A percentile compares a stretch with the other conserved stretches of the same genome.
These are phyloP conservation scores for Olyra latifolia DNA, from an alignment of 176 grass and related monocot genomes.

Conservation along the genomic window DNA sequence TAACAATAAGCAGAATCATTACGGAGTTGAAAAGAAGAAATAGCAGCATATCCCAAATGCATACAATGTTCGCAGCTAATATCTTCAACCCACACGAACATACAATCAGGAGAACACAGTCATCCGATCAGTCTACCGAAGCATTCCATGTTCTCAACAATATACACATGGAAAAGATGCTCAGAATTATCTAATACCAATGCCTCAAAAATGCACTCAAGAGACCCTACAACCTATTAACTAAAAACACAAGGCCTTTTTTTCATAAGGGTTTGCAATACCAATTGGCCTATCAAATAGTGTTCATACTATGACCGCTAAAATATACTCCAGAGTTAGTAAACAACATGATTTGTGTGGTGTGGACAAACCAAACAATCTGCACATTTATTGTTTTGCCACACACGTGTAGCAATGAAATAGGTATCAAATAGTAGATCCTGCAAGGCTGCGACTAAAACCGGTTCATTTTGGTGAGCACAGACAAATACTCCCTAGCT, in stretches of 20 bases:
- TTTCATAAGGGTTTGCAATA: not conserved
- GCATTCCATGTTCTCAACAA: not conserved
- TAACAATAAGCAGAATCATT: not conserved
- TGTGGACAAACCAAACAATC: conserved; percentile 10
- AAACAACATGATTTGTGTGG: not conserved
- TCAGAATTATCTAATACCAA: not conserved
- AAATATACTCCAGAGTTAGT: not conserved
- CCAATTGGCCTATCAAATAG: not conserved
- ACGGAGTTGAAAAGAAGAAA: not conserved
- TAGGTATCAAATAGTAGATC: not conserved
- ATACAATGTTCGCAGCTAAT: not conserved
- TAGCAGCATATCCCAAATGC: not conserved
- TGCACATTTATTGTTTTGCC: not conserved
- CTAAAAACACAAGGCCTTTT: not conserved
- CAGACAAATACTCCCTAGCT: not conserved
- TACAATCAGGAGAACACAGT: not conserved
- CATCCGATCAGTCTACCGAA: not conserved
- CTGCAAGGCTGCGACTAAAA: not conserved
- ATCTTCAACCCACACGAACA: not conserved
- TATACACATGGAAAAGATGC: not conserved
- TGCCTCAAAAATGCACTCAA: not conserved
- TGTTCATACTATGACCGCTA: not conserved
- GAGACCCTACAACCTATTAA: not conserved
- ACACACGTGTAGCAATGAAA: not conserved
- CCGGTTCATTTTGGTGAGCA: not conserved